A percentile compares a stretch with the other conserved stretches of the same genome.
Evolutionary conservation across 2,329 filamentous ascomycete genomes (phyloP).

Genomic region (Pyrenochaeta sp.): DNA sequence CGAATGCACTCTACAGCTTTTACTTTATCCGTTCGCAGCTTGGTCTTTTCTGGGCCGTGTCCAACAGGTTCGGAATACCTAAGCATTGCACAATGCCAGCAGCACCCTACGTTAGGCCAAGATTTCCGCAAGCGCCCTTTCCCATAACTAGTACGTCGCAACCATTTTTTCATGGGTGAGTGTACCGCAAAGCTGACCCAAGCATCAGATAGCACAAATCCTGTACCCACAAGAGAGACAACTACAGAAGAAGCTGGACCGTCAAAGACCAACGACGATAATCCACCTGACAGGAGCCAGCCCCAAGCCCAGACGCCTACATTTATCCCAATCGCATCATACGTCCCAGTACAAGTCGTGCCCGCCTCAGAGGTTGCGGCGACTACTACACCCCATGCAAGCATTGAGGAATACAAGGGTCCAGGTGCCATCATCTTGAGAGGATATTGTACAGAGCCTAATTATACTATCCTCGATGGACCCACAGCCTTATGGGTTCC

Average conservation of each 20-base stretch:
- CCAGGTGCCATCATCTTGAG: slow-evolving; percentile 16
- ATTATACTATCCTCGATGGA: slow-evolving; percentile 27
- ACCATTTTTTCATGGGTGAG: background rate
- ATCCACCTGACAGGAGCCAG: background rate
- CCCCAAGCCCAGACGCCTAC: slow-evolving; percentile 18
- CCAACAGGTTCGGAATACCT: too few species aligned
- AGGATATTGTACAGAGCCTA: slow-evolving; percentile 26
- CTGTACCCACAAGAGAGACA: slow-evolving; percentile 1
- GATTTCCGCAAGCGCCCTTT: slow-evolving; percentile 12
- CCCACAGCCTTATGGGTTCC: slow-evolving; percentile 27
- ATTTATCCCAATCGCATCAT: slow-evolving; percentile 11
- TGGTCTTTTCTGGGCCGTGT: too few species aligned
- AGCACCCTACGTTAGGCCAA: slow-evolving; percentile 5
- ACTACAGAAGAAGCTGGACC: background rate
- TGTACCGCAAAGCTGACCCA: background rate
- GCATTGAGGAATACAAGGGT: slow-evolving; percentile 3
- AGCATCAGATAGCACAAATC: slow-evolving; percentile 10
- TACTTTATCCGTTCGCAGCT: background rate
- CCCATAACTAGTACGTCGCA: slow-evolving; percentile 10
- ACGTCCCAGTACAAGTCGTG: slow-evolving; percentile 14
- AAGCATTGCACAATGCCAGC: slow-evolving; percentile 4
- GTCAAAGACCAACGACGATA: background rate
- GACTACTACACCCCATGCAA: slow-evolving; percentile 6
- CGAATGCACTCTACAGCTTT: background rate
- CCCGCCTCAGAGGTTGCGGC: slow-evolving; percentile 8